Base-by-base conservation (phyloP, 768 basidiomycete genomes). In the Suillus paluster region DNA sequence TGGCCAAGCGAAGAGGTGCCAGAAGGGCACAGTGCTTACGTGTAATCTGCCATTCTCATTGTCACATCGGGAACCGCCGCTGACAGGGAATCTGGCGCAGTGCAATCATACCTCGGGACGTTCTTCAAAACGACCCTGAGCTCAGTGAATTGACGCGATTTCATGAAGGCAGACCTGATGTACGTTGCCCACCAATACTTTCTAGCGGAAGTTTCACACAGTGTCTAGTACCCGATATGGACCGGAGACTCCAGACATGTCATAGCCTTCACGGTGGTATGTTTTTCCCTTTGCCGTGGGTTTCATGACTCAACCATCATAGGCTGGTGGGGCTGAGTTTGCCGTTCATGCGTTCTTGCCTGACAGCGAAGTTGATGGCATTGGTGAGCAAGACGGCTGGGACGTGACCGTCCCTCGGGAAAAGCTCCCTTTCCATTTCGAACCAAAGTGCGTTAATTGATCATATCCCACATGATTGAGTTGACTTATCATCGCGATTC, bases 61-160 rank as follows among this genome's bases (percentile, higher is more conserved):
- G 59, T 57, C 63, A 52, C 49, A 58, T 56, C 58, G 50, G 50
- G 33, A 53, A 61, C 58, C 33, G 27, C 41, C 48, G 34, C 41
- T 36, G 38, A 25, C 12, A 36, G 55, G 41, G 30, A 65, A 45
- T 17, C 50, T 59, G 6, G 38, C 54, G 49, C 58, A 84, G 83
- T 36, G 77, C 80, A 0, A 74, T 75, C 19, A 70, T 87, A 42
- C 77, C 83, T 14, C 78, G 78, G 57, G 71, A 77, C 42, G 66
- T 68, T 19, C 74, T 87, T 42, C 70, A 76, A 61, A 71, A 79
- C 44, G 83, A 87, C 64, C 73, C 77, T 1, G 77, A 83, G 45
- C 72, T 86, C 7, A 68, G 73, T 21, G 69, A 70, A 33, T 65
- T 74, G 60, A 76, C 75, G 6, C 55, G 60, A 2, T 68, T 66